A percentile compares a stretch with the other conserved stretches of the same genome.
phyloP scores from a whole-genome alignment of 345 rosid species.

The Eucalyptus sideroxylon region DNA sequence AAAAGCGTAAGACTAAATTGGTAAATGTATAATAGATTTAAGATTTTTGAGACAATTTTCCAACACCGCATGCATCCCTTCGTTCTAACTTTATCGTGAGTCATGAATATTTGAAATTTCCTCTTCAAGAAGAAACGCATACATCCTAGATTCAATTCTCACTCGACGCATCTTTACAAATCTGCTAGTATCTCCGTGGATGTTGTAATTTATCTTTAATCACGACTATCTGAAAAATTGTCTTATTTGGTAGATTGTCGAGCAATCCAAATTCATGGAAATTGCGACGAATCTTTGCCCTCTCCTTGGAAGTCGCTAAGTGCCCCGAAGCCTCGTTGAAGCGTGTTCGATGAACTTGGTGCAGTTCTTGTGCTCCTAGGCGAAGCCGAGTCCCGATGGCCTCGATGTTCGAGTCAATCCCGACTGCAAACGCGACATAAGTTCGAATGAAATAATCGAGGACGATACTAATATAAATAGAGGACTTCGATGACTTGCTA shows the following conservation, averaged over 20 bases:
- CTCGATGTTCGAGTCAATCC: neutral
- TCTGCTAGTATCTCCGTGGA: neutral
- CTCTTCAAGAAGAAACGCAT: neutral
- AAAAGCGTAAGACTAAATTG: too few relatives aligned
- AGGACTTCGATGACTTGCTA: neutral
- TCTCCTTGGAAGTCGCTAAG: neutral
- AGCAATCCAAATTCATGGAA: neutral
- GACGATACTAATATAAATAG: neutral
- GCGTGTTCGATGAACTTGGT: neutral
- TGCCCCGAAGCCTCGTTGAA: neutral
- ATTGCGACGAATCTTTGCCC: neutral
- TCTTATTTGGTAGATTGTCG: neutral
- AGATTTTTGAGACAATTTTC: neutral
- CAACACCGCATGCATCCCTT: neutral
- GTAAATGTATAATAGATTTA: too few relatives aligned
- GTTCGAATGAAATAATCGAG: neutral
- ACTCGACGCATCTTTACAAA: neutral
- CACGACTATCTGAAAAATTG: neutral
- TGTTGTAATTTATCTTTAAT: neutral
- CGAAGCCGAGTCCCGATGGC: neutral
- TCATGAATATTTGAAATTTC: neutral
- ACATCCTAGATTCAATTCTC: neutral
- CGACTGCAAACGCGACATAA: neutral
- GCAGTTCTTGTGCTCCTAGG: neutral
- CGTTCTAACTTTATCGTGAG: neutral